Evolutionary conservation across 768 basidiomycete genomes (phyloP), one percentile per base, ranked within the genome.

Genomic region (Boletus subcaerulescens): DNA sequence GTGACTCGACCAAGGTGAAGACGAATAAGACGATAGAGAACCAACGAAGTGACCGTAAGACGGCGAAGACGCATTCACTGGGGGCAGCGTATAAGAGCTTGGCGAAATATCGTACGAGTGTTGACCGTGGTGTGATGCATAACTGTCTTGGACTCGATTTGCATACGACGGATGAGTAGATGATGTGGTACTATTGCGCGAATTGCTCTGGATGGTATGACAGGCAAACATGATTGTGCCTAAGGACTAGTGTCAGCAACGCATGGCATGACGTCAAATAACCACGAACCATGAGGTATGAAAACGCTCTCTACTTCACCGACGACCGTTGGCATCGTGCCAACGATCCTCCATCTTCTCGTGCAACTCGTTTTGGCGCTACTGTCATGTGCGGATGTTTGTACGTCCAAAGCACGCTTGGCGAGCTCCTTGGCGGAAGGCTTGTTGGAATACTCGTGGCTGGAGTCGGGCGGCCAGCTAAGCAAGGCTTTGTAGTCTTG

Each of bases 341-440:
- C 87, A 53, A 78, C 76, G 42, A 88, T 85, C 70, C 87, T 87
- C 77, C 87, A 93, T 65, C 91, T 79, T 70, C 90, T 80, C 59
- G 90, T 92, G 65, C 91, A 93, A 72, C 84, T 89, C 47, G 91
- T 93, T 76, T 89, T 91, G 45, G 90, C 91, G 67, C 82, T 83
- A 65, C 77, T 86, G 49, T 77, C 78, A 59, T 77, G 76, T 43
- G 77, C 70, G 57, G 72, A 68, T 18, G 74, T 74, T 62, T 85
- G 80, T 20, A 89, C 85, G 55, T 83, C 82, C 50, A 82, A 82
- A 17, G 85, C 88, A 47, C 90, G 78, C 70, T 79, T 81, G 52
- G 75, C 77, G 50, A 78, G 75, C 48, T 82, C 65, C 73, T 72
- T 64, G 71, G 77, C 56, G 64, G 64, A 77, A 71, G 58, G 75